These are phyloP conservation scores for Boeremia exigua DNA, from an alignment of 2,329 filamentous ascomycete species.

Conservation along the genomic window DNA sequence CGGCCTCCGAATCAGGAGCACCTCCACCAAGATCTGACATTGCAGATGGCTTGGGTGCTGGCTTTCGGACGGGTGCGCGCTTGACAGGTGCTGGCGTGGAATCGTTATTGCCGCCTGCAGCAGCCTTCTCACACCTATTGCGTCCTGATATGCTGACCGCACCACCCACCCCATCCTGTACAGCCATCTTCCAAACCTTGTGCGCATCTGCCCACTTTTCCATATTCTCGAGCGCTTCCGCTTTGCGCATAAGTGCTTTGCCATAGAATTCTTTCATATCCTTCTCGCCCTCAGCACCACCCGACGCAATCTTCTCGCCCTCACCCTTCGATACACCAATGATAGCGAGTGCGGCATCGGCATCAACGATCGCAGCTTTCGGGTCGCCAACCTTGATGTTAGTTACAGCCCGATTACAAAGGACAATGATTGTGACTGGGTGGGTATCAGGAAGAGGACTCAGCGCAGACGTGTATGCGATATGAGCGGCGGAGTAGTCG, in stretches of 20 bases:
- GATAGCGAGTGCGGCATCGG: slow-evolving; percentile 77
- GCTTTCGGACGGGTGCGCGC: slow-evolving; percentile 37
- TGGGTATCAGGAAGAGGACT: slow-evolving; percentile 76
- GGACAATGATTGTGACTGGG: slow-evolving; percentile 83
- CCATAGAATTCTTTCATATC: slow-evolving; percentile 93
- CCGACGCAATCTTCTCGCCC: slow-evolving; percentile 77
- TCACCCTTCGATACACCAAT: slow-evolving; percentile 83
- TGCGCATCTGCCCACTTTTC: slow-evolving; percentile 91
- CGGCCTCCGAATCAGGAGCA: slow-evolving; percentile 71
- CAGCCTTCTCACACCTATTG: slow-evolving; percentile 85
- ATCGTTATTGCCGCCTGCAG: slow-evolving; percentile 50
- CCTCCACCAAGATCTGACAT: slow-evolving; percentile 50
- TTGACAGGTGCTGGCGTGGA: slow-evolving; percentile 26
- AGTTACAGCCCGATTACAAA: slow-evolving; percentile 90
- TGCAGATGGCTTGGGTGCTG: slow-evolving; percentile 48
- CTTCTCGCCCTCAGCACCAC: slow-evolving; percentile 65
- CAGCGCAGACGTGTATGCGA: slow-evolving; percentile 80
- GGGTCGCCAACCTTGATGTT: slow-evolving; percentile 90
- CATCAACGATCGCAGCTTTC: slow-evolving; percentile 83
- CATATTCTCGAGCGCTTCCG: slow-evolving; percentile 93
- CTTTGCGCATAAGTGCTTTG: slow-evolving; percentile 92
- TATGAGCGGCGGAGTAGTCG: slow-evolving; percentile 86
- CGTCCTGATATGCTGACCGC: slow-evolving; percentile 82
- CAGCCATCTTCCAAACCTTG: slow-evolving; percentile 78
- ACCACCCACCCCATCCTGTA: slow-evolving; percentile 86